Evolutionary conservation across 495 filamentous ascomycete species (phyloP).

Genomic region (Usnea hakonensis): DNA sequence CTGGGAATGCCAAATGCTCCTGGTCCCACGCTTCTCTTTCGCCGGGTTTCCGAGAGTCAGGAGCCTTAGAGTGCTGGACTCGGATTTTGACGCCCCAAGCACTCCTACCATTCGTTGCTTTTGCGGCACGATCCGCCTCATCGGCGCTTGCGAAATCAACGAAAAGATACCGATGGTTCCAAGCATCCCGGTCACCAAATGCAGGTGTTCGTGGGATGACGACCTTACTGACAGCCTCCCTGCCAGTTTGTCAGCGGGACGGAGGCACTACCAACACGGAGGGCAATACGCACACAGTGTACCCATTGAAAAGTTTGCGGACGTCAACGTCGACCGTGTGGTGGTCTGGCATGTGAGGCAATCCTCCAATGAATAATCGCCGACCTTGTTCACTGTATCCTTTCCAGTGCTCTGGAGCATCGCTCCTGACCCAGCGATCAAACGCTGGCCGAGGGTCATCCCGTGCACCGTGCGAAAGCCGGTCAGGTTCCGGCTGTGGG

Average conservation of each 20-base stretch:
- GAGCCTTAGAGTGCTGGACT: slow-evolving; percentile 25
- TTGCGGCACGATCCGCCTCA: slow-evolving; percentile 45
- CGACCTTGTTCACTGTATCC: slow-evolving; percentile 39
- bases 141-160: slow-evolving; percentile 52
- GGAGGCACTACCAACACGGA: neutral
- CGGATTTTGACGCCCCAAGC: slow-evolving; percentile 43
- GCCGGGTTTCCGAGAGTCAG: slow-evolving; percentile 8
- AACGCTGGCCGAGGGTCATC: neutral
- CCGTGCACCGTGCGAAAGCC: neutral
- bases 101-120: slow-evolving; percentile 34
- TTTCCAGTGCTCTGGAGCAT: slow-evolving; percentile 22
- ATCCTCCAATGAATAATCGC: slow-evolving; percentile 56
- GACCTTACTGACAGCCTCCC: neutral
- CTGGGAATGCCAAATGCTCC: neutral
- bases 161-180: slow-evolving; percentile 58
- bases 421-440: slow-evolving; percentile 23
- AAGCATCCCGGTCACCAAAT: slow-evolving; percentile 6
- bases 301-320: slow-evolving; percentile 50
- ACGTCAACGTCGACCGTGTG: slow-evolving; percentile 46
- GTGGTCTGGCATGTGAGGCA: slow-evolving; percentile 52
- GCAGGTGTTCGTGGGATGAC: neutral
- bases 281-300: slow-evolving; percentile 38
- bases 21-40: slow-evolving; percentile 11
- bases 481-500: neutral
- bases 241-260: neutral